Conservation (phyloP, 1,284 basidiomycete species). For the Ustilago loliicola region DNA sequence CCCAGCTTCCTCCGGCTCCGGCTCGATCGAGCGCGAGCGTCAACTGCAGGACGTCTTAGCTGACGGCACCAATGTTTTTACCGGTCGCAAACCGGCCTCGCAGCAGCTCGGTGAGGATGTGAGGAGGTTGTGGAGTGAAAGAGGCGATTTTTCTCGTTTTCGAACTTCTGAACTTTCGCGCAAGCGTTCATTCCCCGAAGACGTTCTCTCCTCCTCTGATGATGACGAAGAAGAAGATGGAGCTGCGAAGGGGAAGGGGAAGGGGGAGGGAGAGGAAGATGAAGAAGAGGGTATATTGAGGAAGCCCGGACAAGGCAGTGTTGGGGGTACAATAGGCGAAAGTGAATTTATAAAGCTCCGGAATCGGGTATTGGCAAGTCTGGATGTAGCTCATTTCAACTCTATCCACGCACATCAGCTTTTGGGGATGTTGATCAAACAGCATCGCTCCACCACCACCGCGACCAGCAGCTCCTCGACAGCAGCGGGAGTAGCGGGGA, state of each 20-base stretch:
- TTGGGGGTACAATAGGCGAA: constrained; percentile 55
- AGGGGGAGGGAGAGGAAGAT: constrained; percentile 2
- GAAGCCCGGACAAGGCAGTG: constrained; percentile 1
- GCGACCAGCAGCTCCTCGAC: background rate
- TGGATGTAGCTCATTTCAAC: constrained; percentile 59
- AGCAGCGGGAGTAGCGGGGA: constrained; percentile 13
- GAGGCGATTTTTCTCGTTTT: constrained; percentile 60
- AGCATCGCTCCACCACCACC: constrained; percentile 18
- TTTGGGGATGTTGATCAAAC: constrained; percentile 58
- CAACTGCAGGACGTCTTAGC: constrained; percentile 26
- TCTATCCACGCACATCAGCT: constrained; percentile 62
- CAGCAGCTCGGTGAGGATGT: constrained; percentile 39
- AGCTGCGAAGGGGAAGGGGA: background rate
- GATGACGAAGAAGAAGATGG: constrained; percentile 20
- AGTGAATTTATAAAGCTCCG: constrained; percentile 56
- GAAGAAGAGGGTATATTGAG: constrained; percentile 12
- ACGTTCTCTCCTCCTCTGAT: background rate
- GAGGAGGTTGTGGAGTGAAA: constrained; percentile 57
- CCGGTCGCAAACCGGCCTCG: constrained; percentile 1
- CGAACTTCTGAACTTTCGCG: constrained; percentile 12
- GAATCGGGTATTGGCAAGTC: constrained; percentile 44
- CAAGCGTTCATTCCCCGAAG: background rate
- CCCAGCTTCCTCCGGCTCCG: background rate
- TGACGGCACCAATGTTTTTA: constrained; percentile 38
- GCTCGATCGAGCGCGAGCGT: constrained; percentile 34